These are phyloP conservation scores for Pyrenophora teres DNA, from an alignment of 2,329 filamentous ascomycete species.

Conservation along the genomic window DNA sequence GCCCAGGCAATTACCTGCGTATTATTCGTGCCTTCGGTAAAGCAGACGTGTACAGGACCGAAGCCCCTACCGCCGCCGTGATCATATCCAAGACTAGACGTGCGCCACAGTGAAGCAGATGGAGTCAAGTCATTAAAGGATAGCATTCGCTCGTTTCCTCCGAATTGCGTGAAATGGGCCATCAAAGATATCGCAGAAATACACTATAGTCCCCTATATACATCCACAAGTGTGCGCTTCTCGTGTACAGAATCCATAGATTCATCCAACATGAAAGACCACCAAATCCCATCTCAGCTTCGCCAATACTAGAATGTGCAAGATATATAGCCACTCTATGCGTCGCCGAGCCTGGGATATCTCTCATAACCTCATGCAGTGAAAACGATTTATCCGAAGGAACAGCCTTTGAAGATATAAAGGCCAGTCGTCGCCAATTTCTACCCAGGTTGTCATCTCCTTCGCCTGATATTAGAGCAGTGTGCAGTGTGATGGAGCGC, in stretches of 20 bases:
- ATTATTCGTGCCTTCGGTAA: not conserved
- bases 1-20: not conserved
- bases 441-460: conserved; percentile 13
- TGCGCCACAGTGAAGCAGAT: not conserved
- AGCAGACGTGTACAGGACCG: not conserved
- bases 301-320: conserved; percentile 13
- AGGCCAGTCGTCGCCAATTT: conserved; percentile 23
- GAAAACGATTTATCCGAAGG: conserved; percentile 11
- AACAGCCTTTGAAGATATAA: conserved; percentile 8
- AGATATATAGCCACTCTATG: conserved; percentile 11
- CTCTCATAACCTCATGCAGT: conserved; percentile 37
- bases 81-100: too few species aligned
- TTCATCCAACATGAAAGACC: conserved; percentile 1
- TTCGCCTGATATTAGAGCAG: conserved; percentile 31
- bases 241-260: not conserved
- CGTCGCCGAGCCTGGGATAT: conserved; percentile 26
- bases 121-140: not conserved
- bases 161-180: conserved; percentile 1
- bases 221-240: conserved; percentile 10
- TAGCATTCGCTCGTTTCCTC: conserved; percentile 15
- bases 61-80: not conserved
- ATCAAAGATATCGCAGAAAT: conserved; percentile 19
- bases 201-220: conserved; percentile 12
- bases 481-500: conserved; percentile 44
- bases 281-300: conserved; percentile 5